phyloP scores from a whole-genome alignment of 2,329 filamentous ascomycete species.

The Colletotrichum agaves region DNA sequence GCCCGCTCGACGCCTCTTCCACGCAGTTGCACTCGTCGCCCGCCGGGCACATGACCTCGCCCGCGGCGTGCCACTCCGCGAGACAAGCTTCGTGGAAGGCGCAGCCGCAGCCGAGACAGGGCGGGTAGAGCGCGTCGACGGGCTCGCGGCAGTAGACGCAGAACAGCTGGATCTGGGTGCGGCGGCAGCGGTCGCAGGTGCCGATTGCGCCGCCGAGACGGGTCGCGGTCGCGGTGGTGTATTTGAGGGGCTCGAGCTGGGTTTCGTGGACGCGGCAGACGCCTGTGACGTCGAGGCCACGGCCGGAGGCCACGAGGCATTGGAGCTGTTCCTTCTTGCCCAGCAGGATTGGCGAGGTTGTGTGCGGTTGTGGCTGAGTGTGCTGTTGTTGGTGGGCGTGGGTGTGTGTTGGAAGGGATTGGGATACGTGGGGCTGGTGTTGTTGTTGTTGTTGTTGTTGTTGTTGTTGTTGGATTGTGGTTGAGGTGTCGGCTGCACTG shows the following conservation, averaged over 20 bases:
- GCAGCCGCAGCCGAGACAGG: slow-evolving; percentile 72
- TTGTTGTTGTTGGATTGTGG: slow-evolving; percentile 41
- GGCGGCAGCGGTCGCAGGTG: slow-evolving; percentile 59
- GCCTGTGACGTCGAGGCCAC: slow-evolving; percentile 71
- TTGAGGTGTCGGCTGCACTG: slow-evolving; percentile 50
- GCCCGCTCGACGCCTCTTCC: slow-evolving; percentile 64
- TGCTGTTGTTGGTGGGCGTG: slow-evolving; percentile 31
- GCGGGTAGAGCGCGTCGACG: slow-evolving; percentile 67
- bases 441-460: slow-evolving; percentile 45
- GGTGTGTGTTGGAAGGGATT: slow-evolving; percentile 23
- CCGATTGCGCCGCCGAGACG: slow-evolving; percentile 60
- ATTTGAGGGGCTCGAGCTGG: slow-evolving; percentile 68
- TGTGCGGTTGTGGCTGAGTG: slow-evolving; percentile 44
- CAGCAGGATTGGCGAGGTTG: slow-evolving; percentile 64
- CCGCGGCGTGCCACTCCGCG: slow-evolving; percentile 67
- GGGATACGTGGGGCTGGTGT: slow-evolving; percentile 55
- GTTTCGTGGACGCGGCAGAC: slow-evolving; percentile 71
- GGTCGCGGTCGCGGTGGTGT: slow-evolving; percentile 52
- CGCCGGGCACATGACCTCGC: slow-evolving; percentile 68
- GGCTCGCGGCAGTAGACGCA: slow-evolving; percentile 73
- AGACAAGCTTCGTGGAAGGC: slow-evolving; percentile 69
- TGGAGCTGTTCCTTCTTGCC: slow-evolving; percentile 66
- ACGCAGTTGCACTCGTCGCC: slow-evolving; percentile 74
- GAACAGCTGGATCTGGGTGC: slow-evolving; percentile 66
- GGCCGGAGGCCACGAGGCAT: slow-evolving; percentile 60